Base-by-base conservation (phyloP, 331 rosid genomes). In the Erythrophleum ivorense region DNA sequence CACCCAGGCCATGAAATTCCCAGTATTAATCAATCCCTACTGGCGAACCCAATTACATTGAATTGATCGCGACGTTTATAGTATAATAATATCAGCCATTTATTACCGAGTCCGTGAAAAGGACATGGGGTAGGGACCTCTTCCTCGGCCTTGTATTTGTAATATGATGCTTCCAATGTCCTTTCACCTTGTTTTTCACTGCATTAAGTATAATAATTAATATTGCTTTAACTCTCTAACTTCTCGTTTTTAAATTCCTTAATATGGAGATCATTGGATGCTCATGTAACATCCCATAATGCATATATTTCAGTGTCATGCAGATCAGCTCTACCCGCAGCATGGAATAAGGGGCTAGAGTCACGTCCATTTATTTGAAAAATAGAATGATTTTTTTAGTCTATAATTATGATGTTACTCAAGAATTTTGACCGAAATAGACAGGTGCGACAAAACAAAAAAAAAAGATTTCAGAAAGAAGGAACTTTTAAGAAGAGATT, bases 151-250 rank as follows among this genome's bases (percentile, higher is more conserved):
- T 80, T 79, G 64, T 60, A 5, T 19, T 19, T 41, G 33, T 3
- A 24, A 13, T 65, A 12, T 52, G 86, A 86, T 83, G 81, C 72
- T 80, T 86, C 78, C 89, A 73, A 85, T 78, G 85, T 16, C 63
- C 40, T 70, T 78, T 6, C 57, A 49, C 80, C 31, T 78, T 63
- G 78, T 75, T 75, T 63, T 79, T 50, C 71, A 55, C 81, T 14
- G 6, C 73, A 75, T 69, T 54, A n/a, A 33, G 46, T 40, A 59
- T 24, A 24, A 24, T 24, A 24, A 24, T 24, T 16, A 7, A 43
- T 58, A 75, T 81, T 46, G 49, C 76, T 73, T 54, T 12, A 14
- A 7, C 45, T 57, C 40, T 40, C 58, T 34, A 33, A 8, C 80
- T 59, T 80, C 21, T n/a, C 10, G 55, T 18, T 12, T 40, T 24